Evolutionary conservation across 139 green algal genomes (phyloP).

Genomic region (Deuterostichococcus epilithicus): DNA sequence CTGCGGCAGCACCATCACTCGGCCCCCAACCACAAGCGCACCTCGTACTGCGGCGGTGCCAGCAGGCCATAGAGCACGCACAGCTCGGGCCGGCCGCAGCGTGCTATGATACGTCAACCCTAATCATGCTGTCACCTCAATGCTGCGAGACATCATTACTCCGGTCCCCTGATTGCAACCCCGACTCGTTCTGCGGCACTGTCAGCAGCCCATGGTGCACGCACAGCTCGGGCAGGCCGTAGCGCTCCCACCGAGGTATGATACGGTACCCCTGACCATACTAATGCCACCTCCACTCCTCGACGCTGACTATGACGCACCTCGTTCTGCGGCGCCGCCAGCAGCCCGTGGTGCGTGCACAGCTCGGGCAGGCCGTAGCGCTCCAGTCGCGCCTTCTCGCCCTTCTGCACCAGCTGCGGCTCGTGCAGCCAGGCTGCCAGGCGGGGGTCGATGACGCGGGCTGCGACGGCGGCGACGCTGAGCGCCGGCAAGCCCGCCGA

Average conservation of each 20-base stretch:
- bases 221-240: not conserved
- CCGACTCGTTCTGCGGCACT: too few species aligned
- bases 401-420: constrained; percentile 46
- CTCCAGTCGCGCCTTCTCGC: constrained; percentile 27
- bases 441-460: constrained; percentile 9
- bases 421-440: constrained; percentile 35
- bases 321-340: too few species aligned
- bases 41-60: not conserved
- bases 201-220: not conserved
- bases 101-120: not conserved
- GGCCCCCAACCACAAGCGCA: too few species aligned
- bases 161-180: too few species aligned
- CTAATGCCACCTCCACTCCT: too few species aligned
- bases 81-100: not conserved
- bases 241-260: not conserved
- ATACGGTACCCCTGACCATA: not conserved
- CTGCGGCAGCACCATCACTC: too few species aligned
- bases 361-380: constrained; percentile 21
- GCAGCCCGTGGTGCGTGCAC: not conserved
- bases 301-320: too few species aligned
- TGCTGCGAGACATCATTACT: too few species aligned
- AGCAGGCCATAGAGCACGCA: not conserved
- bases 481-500: too few species aligned
- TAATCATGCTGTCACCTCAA: not conserved
- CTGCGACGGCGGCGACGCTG: too few species aligned